These are phyloP conservation scores for Nigrospora sphaerica DNA, from an alignment of 2,329 filamentous ascomycete genomes.

Conservation along the genomic window DNA sequence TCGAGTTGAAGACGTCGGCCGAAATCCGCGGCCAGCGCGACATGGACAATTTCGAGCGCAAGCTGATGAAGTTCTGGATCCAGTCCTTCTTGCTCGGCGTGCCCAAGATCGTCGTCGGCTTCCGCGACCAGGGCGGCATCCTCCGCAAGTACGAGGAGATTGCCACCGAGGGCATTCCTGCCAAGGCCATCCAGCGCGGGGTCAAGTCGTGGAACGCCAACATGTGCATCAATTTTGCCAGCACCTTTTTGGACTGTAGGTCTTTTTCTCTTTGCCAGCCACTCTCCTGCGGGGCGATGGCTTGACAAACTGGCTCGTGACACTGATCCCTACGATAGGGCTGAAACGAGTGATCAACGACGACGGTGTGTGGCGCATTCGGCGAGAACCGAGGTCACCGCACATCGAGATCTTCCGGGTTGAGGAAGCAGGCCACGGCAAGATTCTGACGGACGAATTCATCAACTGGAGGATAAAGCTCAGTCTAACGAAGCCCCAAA, in stretches of 20 bases:
- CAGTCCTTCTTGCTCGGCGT: slow-evolving; percentile 93
- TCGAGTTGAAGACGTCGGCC: slow-evolving; percentile 88
- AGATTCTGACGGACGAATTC: slow-evolving; percentile 72
- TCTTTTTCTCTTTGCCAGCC: slow-evolving; percentile 27
- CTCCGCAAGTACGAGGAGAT: slow-evolving; percentile 70
- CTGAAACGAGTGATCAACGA: slow-evolving; percentile 56
- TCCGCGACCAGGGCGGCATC: slow-evolving; percentile 66
- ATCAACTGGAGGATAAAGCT: slow-evolving; percentile 58
- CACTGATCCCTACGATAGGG: slow-evolving; percentile 38
- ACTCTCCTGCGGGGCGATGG: neutral
- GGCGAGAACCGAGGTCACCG: slow-evolving; percentile 53
- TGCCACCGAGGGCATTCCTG: slow-evolving; percentile 71
- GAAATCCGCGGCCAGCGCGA: slow-evolving; percentile 63
- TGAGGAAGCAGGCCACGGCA: slow-evolving; percentile 67
- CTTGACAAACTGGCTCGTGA: neutral
- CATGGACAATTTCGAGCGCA: slow-evolving; percentile 72
- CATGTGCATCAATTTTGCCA: slow-evolving; percentile 86
- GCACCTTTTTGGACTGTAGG: slow-evolving; percentile 69
- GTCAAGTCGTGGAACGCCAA: slow-evolving; percentile 81
- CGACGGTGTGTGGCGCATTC: slow-evolving; percentile 75
- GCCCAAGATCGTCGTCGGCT: slow-evolving; percentile 85
- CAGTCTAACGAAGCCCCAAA: neutral
- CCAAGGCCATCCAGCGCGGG: slow-evolving; percentile 60
- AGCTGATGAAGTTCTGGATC: slow-evolving; percentile 93
- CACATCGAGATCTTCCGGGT: slow-evolving; percentile 68